Evolutionary conservation across 1,139 yeast genomes (phyloP).

Genomic region (Saccharomycopsis hybrid): DNA sequence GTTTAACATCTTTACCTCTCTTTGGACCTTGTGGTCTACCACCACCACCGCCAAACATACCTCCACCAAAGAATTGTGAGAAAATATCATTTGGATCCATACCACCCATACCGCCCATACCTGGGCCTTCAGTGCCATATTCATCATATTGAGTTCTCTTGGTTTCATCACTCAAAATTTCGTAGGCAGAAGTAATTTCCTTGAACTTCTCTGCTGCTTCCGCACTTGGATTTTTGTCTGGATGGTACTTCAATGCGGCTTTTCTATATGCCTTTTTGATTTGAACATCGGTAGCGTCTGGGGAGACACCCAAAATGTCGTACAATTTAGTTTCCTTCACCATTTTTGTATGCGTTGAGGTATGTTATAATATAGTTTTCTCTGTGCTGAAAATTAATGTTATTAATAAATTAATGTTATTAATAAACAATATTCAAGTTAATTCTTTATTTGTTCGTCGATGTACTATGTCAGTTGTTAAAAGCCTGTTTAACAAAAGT

Average conservation of each 20-base stretch:
- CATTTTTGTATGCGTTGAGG: constrained; percentile 48
- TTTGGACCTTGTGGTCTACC: constrained; percentile 82
- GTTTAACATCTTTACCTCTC: constrained; percentile 86
- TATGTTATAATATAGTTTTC: too few relatives aligned
- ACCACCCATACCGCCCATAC: constrained; percentile 58
- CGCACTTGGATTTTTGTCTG: constrained; percentile 88
- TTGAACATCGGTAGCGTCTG: constrained; percentile 73
- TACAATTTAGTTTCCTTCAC: constrained; percentile 87
- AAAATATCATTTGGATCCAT: constrained; percentile 87
- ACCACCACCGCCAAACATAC: constrained; percentile 39
- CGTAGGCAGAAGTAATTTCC: constrained; percentile 63
- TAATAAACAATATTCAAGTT: too few relatives aligned
- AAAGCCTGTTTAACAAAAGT: too few relatives aligned
- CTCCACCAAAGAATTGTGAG: constrained; percentile 88
- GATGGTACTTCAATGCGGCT: constrained; percentile 89
- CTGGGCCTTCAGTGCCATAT: constrained; percentile 89
- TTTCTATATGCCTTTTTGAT: constrained; percentile 94
- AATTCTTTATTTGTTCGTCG: too few relatives aligned
- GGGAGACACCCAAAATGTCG: constrained; percentile 76
- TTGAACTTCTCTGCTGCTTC: constrained; percentile 71
- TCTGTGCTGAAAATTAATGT: too few relatives aligned
- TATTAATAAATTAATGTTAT: too few relatives aligned
- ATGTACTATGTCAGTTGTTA: too few relatives aligned
- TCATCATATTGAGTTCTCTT: constrained; percentile 86
- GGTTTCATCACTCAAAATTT: constrained; percentile 75